Evolutionary conservation across 257 asterid genomes (phyloP).

Genomic region (Przewalskia tangutica): DNA sequence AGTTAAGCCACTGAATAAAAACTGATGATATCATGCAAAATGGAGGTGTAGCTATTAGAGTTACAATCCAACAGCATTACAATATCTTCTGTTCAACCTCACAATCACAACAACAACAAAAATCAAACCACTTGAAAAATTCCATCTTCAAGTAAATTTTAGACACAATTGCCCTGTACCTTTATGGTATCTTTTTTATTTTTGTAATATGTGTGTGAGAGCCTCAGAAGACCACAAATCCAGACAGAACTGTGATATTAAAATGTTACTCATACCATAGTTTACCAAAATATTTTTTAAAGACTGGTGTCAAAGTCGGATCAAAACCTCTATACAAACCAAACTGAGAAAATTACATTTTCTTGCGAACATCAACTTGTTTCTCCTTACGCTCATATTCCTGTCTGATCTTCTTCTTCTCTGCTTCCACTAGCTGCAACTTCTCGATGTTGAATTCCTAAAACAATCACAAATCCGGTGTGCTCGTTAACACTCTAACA

Average conservation of each 20-base stretch:
- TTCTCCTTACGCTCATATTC: slow-evolving; percentile 94
- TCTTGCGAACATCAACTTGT: slow-evolving; percentile 82
- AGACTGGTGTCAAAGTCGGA: background rate
- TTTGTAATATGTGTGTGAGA: background rate
- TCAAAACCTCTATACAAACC: background rate
- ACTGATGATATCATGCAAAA: background rate
- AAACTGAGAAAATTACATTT: slow-evolving; percentile 41
- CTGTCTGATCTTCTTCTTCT: slow-evolving; percentile 94
- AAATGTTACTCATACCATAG: background rate
- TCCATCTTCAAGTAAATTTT: background rate
- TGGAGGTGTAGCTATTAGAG: background rate
- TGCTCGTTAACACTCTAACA: background rate
- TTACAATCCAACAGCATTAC: background rate
- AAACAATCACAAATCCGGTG: background rate
- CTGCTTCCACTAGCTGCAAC: slow-evolving; percentile 93
- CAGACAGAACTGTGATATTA: background rate
- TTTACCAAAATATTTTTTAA: background rate
- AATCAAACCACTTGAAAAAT: background rate
- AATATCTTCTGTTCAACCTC: background rate
- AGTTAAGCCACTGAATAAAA: background rate
- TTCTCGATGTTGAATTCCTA: slow-evolving; percentile 98
- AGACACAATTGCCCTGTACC: too few relatives aligned
- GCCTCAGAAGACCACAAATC: background rate
- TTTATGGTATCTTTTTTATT: background rate
- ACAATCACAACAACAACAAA: background rate